Evolutionary conservation across 2,329 filamentous ascomycete genomes (phyloP).

Genomic region (Monosporascus sp.): DNA sequence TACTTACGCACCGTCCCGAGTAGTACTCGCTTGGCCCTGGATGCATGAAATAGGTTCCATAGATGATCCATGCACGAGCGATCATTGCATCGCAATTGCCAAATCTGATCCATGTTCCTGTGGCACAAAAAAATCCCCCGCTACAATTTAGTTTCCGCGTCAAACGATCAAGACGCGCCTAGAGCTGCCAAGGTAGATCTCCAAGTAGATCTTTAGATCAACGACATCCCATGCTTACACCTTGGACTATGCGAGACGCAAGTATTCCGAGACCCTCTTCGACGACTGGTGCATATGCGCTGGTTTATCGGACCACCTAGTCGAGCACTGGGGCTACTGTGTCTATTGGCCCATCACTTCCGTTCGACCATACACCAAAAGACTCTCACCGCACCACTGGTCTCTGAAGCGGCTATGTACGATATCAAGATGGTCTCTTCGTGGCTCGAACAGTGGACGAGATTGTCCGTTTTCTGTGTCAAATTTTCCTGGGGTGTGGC

Average conservation of each 20-base stretch:
- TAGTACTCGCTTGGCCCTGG: too few species aligned
- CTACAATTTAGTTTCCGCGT: neutral
- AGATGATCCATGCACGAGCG: too few species aligned
- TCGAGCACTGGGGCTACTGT: neutral
- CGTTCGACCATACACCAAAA: neutral
- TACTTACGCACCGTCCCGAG: neutral
- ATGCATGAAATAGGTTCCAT: too few species aligned
- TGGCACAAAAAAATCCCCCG: neutral
- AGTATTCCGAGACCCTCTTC: neutral
- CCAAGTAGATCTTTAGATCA: neutral
- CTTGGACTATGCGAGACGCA: neutral
- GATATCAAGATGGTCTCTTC: neutral
- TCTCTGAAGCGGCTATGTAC: neutral
- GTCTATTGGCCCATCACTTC: neutral
- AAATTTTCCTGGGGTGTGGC: too few species aligned
- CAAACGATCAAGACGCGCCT: neutral
- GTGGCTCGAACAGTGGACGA: neutral
- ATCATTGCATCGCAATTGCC: neutral
- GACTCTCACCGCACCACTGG: neutral
- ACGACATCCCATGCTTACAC: neutral
- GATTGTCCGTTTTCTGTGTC: neutral
- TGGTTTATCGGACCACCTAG: neutral
- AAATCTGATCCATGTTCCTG: neutral
- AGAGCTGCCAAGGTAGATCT: neutral
- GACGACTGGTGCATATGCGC: neutral